These are phyloP conservation scores for Omphalea diandra DNA, from an alignment of 441 rosid genomes.

Conservation along the genomic window DNA sequence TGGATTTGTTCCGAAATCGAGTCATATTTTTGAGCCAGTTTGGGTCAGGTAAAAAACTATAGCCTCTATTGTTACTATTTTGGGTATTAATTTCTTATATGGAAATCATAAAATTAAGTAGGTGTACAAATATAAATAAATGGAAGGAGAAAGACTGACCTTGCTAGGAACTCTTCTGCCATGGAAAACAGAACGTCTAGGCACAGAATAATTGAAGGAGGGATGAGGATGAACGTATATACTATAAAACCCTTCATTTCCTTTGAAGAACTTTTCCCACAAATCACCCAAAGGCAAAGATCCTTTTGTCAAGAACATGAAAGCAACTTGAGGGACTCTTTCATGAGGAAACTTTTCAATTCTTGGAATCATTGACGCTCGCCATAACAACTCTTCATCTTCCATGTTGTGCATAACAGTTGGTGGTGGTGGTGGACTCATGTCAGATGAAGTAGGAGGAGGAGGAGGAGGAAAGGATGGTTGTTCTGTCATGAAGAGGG, in stretches of 20 bases:
- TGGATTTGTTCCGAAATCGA: too few relatives aligned
- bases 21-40: too few relatives aligned
- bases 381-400: conserved; percentile 50
- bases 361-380: conserved; percentile 49
- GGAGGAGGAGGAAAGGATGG: too few relatives aligned
- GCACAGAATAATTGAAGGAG: conserved; percentile 46
- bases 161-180: conserved; percentile 70
- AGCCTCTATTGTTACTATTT: too few relatives aligned
- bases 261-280: conserved; percentile 76
- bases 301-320: conserved; percentile 52
- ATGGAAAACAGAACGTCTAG: conserved; percentile 46
- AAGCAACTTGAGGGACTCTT: conserved; percentile 14
- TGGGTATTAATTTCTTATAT: too few relatives aligned
- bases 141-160: conserved; percentile 54
- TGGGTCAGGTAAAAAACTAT: too few relatives aligned
- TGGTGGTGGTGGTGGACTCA: conserved; percentile 36
- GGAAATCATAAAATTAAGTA: too few relatives aligned
- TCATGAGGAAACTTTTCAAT: conserved; percentile 6
- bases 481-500: too few relatives aligned
- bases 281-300: conserved; percentile 56
- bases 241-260: conserved; percentile 52
- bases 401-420: conserved; percentile 53
- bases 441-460: too few relatives aligned
- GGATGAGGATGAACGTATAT: conserved; percentile 70
- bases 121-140: too few relatives aligned